Evolutionary conservation across 1,284 basidiomycete species (phyloP).

Genomic region (Cryptococcus sp.): DNA sequence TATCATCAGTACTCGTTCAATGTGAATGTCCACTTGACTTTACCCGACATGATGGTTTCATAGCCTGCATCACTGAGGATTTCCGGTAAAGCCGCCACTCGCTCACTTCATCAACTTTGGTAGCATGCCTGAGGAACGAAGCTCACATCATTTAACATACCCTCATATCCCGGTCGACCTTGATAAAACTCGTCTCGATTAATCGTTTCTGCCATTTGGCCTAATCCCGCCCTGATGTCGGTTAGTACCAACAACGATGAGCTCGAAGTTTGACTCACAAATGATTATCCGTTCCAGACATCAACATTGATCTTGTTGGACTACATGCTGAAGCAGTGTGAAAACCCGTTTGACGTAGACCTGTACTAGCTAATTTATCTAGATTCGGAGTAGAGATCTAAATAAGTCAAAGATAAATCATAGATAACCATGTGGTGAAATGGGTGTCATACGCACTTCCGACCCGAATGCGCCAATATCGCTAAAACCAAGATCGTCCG

Average conservation of each 20-base stretch:
- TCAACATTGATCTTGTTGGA: conserved; percentile 4
- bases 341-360: conserved; percentile 5
- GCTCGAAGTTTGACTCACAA: not conserved
- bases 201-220: conserved; percentile 37
- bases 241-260: not conserved
- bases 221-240: conserved; percentile 17
- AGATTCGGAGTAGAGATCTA: conserved; percentile 32
- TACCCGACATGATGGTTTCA: conserved; percentile 18
- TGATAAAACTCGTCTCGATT: conserved; percentile 19
- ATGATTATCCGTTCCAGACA: conserved; percentile 9
- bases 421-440: not conserved
- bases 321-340: conserved; percentile 6
- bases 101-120: conserved; percentile 7
- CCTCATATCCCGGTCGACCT: conserved; percentile 27
- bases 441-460: conserved; percentile 10
- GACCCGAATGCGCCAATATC: conserved; percentile 14
- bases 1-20: not conserved
- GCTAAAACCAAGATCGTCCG: conserved; percentile 24
- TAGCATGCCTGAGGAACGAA: not conserved
- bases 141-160: conserved; percentile 16
- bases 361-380: conserved; percentile 19
- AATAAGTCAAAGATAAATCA: not conserved
- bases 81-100: conserved; percentile 32
- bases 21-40: not conserved
- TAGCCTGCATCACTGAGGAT: conserved; percentile 30